A percentile compares a stretch with the other conserved stretches of the same genome.
These are phyloP conservation scores for Ustilago hordei DNA, from an alignment of 1,284 basidiomycete genomes.

Conservation along the genomic window DNA sequence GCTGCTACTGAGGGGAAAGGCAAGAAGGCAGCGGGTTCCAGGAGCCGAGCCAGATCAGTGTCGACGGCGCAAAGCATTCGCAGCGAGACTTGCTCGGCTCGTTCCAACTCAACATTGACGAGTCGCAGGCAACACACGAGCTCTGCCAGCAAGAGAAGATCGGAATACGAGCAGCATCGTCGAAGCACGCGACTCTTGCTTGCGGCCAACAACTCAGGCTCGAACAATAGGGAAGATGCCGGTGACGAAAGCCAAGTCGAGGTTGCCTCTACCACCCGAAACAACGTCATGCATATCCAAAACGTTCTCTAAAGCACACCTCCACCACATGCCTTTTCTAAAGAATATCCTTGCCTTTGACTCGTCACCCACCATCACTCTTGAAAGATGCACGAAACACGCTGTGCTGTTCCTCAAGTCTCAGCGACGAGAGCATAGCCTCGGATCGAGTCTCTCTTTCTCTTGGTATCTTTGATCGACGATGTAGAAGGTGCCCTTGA, in stretches of 20 bases:
- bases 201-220: background rate
- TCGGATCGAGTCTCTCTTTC: background rate
- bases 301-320: slow-evolving; percentile 26
- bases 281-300: slow-evolving; percentile 45
- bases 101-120: background rate
- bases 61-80: background rate
- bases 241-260: slow-evolving; percentile 7
- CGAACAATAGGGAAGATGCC: slow-evolving; percentile 7
- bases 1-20: background rate
- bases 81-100: background rate
- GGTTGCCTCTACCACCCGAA: background rate
- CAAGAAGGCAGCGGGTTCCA: background rate
- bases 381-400: slow-evolving; percentile 1
- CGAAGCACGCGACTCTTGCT: slow-evolving; percentile 23
- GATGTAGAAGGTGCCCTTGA: background rate
- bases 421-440: background rate
- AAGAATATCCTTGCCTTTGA: background rate
- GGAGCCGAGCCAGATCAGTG: background rate
- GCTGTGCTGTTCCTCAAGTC: background rate
- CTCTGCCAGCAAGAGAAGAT: background rate
- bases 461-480: background rate
- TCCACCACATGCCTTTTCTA: background rate
- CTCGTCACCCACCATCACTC: background rate
- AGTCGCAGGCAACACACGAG: background rate
- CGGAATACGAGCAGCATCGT: slow-evolving; percentile 2